Evolutionary conservation across 768 basidiomycete species (phyloP).

Genomic region (Rhodosporidiobolus odoratus): DNA sequence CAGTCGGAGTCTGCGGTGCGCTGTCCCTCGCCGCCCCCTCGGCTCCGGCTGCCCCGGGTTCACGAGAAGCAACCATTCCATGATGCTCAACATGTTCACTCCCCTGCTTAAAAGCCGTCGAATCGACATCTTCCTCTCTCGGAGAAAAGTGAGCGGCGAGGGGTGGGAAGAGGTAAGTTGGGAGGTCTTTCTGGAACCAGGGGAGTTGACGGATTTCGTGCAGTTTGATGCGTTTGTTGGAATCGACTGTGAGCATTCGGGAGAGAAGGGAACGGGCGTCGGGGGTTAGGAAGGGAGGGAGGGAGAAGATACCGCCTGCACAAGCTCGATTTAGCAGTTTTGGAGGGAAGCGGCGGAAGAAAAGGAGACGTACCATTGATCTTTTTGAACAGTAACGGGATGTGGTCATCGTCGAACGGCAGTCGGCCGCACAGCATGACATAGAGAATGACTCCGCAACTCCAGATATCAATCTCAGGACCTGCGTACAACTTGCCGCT

Average conservation of each 20-base stretch:
- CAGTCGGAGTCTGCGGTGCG: constrained; percentile 2
- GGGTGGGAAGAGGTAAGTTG: constrained; percentile 64
- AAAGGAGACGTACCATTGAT: constrained; percentile 60
- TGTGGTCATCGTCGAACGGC: constrained; percentile 96
- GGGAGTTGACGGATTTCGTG: constrained; percentile 84
- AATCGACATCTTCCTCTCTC: constrained; percentile 47
- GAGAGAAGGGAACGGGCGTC: constrained; percentile 75
- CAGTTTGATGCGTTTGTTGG: constrained; percentile 88
- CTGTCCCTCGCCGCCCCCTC: constrained; percentile 5
- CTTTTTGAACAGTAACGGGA: constrained; percentile 85
- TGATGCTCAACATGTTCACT: constrained; percentile 6
- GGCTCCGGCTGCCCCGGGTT: constrained; percentile 34
- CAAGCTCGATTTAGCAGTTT: neutral
- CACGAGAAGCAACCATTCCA: constrained; percentile 36
- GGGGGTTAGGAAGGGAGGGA: constrained; percentile 70
- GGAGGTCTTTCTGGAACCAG: constrained; percentile 80
- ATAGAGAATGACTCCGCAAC: constrained; percentile 95
- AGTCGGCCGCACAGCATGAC: constrained; percentile 93
- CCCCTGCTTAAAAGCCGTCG: neutral
- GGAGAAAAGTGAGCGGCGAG: constrained; percentile 57
- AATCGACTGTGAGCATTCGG: constrained; percentile 88
- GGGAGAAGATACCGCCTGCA: constrained; percentile 76
- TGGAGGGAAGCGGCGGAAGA: constrained; percentile 47
- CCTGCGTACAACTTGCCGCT: constrained; percentile 91
- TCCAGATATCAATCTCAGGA: constrained; percentile 98